phyloP scores from a whole-genome alignment of 495 filamentous ascomycete species.

The Hypomontagnella monticulosa region DNA sequence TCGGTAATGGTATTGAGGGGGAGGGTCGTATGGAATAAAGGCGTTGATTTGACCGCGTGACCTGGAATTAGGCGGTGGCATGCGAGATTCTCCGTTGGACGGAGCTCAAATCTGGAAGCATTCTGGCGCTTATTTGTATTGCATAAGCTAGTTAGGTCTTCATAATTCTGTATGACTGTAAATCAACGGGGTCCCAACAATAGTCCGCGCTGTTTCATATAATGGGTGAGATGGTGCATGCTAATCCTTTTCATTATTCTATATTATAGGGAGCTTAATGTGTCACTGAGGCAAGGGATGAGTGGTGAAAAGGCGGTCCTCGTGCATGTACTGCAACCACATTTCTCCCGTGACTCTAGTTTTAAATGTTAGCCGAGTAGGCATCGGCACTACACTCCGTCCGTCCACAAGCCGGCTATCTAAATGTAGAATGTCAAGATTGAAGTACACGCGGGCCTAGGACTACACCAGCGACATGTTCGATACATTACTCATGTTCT shows the following conservation, averaged over 20 bases:
- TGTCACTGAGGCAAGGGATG: slow-evolving; percentile 23
- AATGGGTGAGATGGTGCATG: slow-evolving; percentile 14
- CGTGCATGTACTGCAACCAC: slow-evolving; percentile 31
- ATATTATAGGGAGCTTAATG: slow-evolving; percentile 14
- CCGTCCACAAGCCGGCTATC: slow-evolving; percentile 19
- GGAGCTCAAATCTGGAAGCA: slow-evolving; percentile 7
- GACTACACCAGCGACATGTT: not conserved
- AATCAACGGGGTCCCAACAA: slow-evolving; percentile 2
- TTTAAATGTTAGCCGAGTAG: slow-evolving; percentile 28
- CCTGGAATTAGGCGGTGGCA: slow-evolving; percentile 22
- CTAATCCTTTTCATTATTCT: slow-evolving; percentile 13
- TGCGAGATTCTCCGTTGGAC: not conserved
- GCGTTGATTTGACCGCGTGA: slow-evolving; percentile 5
- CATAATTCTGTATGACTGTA: not conserved
- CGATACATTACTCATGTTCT: not conserved
- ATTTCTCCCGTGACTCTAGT: slow-evolving; percentile 8
- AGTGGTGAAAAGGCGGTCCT: slow-evolving; percentile 10
- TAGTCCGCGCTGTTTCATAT: not conserved
- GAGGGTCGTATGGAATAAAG: slow-evolving; percentile 7
- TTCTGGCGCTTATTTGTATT: slow-evolving; percentile 13
- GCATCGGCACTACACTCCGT: slow-evolving; percentile 21
- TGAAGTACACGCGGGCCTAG: not conserved
- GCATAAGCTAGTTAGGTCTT: not conserved
- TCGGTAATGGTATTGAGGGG: slow-evolving; percentile 11
- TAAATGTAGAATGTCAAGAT: slow-evolving; percentile 10